These are phyloP conservation scores for Ustilago cynodontis DNA, from an alignment of 1,284 basidiomycete genomes.

Conservation along the genomic window DNA sequence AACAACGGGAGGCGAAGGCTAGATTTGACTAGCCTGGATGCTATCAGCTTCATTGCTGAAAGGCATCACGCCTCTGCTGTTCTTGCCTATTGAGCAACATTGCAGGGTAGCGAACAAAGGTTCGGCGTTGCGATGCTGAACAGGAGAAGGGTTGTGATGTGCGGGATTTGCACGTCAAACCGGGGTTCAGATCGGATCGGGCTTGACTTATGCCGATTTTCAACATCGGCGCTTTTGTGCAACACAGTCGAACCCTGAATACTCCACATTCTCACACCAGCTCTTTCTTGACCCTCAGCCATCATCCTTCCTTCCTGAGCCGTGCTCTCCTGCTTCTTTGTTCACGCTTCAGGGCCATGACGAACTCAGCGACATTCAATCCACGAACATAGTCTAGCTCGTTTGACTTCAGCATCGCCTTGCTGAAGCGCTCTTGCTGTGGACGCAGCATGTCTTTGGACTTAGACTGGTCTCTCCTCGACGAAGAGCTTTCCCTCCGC, in stretches of 20 bases:
- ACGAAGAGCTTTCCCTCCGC: slow-evolving; percentile 78
- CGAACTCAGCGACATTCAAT: not conserved
- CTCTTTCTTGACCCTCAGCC: not conserved
- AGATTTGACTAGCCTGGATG: too few species aligned
- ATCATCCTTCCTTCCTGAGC: not conserved
- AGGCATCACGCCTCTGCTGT: too few species aligned
- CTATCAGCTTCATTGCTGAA: too few species aligned
- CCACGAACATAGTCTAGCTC: slow-evolving; percentile 10
- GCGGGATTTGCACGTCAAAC: not conserved
- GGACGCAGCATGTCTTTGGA: slow-evolving; percentile 71
- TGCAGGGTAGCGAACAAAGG: too few species aligned
- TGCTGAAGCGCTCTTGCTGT: not conserved
- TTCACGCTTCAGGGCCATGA: not conserved
- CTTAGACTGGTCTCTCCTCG: slow-evolving; percentile 74
- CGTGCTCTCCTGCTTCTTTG: too few species aligned
- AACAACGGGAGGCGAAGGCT: too few species aligned
- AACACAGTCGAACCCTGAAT: slow-evolving; percentile 9
- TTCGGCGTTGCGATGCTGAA: too few species aligned
- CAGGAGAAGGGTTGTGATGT: too few species aligned
- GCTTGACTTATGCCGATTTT: not conserved
- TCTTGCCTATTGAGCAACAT: too few species aligned
- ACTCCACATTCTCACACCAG: not conserved
- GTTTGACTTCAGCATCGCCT: not conserved
- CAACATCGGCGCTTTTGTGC: not conserved
- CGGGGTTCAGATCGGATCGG: not conserved